Evolutionary conservation across 2,329 filamentous ascomycete genomes (phyloP).

Genomic region (Exserohilum turcica): DNA sequence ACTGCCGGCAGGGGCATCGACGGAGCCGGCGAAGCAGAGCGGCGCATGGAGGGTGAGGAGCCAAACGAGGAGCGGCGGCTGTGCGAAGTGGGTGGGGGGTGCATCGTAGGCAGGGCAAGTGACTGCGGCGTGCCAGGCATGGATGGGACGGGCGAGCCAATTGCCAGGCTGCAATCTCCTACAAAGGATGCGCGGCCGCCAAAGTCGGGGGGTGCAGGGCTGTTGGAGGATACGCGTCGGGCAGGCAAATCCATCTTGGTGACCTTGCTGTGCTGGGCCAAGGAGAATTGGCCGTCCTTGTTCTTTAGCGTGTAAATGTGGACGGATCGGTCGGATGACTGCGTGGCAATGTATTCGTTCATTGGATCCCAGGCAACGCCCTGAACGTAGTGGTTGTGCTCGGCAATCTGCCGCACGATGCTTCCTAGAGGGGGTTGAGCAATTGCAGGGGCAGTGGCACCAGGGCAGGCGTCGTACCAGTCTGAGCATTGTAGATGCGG

Average conservation of each 20-base stretch:
- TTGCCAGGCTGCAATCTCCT: conserved; percentile 56
- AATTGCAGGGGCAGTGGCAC: conserved; percentile 12
- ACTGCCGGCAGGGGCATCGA: conserved; percentile 93
- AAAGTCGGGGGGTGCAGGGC: conserved; percentile 87
- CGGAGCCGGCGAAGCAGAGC: conserved; percentile 90
- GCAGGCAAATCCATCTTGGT: conserved; percentile 93
- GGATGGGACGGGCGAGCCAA: conserved; percentile 84
- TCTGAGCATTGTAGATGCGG: conserved; percentile 92
- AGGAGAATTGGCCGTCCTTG: conserved; percentile 92
- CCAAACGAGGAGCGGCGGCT: conserved; percentile 94
- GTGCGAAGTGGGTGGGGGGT: conserved; percentile 88
- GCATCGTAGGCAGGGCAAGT: conserved; percentile 83
- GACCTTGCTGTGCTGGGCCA: conserved; percentile 78
- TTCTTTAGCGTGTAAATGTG: conserved; percentile 97
- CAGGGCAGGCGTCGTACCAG: conserved; percentile 62
- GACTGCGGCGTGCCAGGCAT: conserved; percentile 93
- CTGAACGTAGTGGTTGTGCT: conserved; percentile 98
- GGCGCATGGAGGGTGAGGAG: conserved; percentile 74
- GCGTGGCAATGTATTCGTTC: conserved; percentile 97
- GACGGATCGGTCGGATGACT: conserved; percentile 96
- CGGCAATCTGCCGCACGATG: conserved; percentile 84
- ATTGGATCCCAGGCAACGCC: conserved; percentile 97
- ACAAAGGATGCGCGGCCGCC: conserved; percentile 69
- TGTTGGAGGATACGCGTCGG: conserved; percentile 85
- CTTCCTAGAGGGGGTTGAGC: conserved; percentile 34